Base-by-base conservation (phyloP, 441 rosid genomes). In the Caryocar brasiliense region DNA sequence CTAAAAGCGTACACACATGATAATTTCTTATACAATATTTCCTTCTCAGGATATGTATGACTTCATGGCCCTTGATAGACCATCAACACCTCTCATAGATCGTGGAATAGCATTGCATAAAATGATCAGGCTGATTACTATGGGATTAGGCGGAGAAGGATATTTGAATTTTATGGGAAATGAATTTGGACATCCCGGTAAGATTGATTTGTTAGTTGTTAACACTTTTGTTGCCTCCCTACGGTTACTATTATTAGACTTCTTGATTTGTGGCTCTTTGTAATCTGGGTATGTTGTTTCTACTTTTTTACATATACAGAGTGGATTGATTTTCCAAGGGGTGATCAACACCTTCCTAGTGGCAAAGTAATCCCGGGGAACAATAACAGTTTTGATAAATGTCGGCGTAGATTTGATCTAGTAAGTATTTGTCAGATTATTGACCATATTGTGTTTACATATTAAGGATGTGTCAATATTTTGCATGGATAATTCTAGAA, bases 181-280 rank as follows among this genome's bases (percentile, higher is more conserved):
- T 75, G 99, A 92, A 74, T 92, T 92, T 68, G 99, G 99, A 51
- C 99, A 92, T 68, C 97, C 99, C 5, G 99, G 99, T 87, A 71
- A 63, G 67, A 51, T 58, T 25, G 7, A 6, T 40, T 21, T 46
- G 21, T 30, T 38, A 18, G 32, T 48, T 49, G 27, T 33, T 42
- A 27, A 28, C 28, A 20, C 41, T 62, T 19, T 53, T 40, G 8
- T 25, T 30, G 20, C 48, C 13, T 37, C 20, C 23, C 41, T 48
- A 11, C 37, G 25, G 49, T 56, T 47, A 34, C 20, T 34, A 20
- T 40, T 27, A 7, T 18, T 35, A 23, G 34, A 23, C 32, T 44
- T 51, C 3, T 41, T 40, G 33, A 43, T 30, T 15, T 22, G 21
- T 43, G 13, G 42, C 35, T 34, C 24, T 46, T 39, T 43, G 20